A percentile compares a stretch with the other conserved stretches of the same genome.
Conservation (phyloP, 805 yeast species). For the Wickerhamomyces kurtzmanii region DNA sequence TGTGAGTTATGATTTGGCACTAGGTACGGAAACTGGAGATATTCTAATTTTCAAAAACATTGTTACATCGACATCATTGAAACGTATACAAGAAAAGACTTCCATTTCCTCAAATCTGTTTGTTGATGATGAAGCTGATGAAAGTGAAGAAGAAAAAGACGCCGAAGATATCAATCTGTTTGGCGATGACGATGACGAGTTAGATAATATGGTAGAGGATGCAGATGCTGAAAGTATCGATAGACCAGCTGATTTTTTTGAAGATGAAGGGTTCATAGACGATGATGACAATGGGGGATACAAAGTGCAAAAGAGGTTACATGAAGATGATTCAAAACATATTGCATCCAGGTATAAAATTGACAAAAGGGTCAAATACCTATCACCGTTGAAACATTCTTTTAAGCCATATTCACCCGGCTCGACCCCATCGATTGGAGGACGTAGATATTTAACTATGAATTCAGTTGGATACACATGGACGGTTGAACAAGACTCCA, state of each 20-base stretch:
- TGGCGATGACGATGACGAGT: constrained; percentile 13
- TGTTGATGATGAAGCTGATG: constrained; percentile 19
- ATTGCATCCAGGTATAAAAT: constrained; percentile 1
- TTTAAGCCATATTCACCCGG: constrained; percentile 76
- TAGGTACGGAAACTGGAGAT: constrained; percentile 31
- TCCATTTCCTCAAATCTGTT: constrained; percentile 8
- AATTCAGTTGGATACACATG: constrained; percentile 76
- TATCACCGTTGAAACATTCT: constrained; percentile 15
- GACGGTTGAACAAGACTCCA: constrained; percentile 50
- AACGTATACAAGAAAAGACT: constrained; percentile 5
- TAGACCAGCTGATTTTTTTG: constrained; percentile 25
- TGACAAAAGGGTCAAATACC: constrained; percentile 3
- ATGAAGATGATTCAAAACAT: constrained; percentile 4
- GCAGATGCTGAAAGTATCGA: too few species aligned
- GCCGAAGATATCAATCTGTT: constrained; percentile 18
- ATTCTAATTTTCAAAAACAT: constrained; percentile 19
- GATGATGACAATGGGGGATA: constrained; percentile 57
- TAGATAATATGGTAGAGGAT: constrained; percentile 7
- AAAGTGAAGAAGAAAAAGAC: constrained; percentile 15
- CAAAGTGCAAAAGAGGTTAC: constrained; percentile 14
- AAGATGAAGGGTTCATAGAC: constrained; percentile 44
- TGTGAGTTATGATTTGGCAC: constrained; percentile 15
- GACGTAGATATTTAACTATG: constrained; percentile 72
- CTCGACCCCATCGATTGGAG: constrained; percentile 65
- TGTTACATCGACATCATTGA: constrained; percentile 13